These are phyloP conservation scores for Aspergillus cavernicola DNA, from an alignment of 495 filamentous ascomycete genomes.

Conservation along the genomic window DNA sequence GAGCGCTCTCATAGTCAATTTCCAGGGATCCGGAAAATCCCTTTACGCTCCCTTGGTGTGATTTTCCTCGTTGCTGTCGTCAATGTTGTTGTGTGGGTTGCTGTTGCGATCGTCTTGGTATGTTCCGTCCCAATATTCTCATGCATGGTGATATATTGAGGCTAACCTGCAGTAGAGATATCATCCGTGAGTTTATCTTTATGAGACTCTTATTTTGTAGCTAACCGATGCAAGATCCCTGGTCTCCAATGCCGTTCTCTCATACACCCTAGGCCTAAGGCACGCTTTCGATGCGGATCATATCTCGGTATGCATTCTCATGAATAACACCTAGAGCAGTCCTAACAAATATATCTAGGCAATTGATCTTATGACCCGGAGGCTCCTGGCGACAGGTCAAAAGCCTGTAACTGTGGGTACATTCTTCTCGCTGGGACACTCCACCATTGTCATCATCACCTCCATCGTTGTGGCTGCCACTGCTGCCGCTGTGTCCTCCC, in stretches of 20 bases:
- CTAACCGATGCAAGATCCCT: no score
- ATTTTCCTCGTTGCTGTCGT: slow-evolving; percentile 60
- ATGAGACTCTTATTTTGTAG: background rate
- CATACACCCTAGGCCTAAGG: slow-evolving; percentile 85
- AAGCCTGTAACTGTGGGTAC: slow-evolving; percentile 89
- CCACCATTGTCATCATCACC: slow-evolving; percentile 87
- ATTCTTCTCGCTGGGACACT: slow-evolving; percentile 94
- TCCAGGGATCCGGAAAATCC: slow-evolving; percentile 54
- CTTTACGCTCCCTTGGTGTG: slow-evolving; percentile 61
- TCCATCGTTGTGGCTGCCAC: slow-evolving; percentile 90
- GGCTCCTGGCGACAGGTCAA: slow-evolving; percentile 83
- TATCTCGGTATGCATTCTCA: slow-evolving; percentile 59
- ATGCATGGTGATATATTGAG: background rate
- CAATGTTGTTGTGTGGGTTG: slow-evolving; percentile 72
- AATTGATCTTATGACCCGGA: slow-evolving; percentile 92
- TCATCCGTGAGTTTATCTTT: slow-evolving; percentile 29
- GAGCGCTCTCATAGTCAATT: slow-evolving; percentile 43
- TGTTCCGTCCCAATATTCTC: background rate
- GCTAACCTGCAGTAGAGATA: slow-evolving; percentile 28
- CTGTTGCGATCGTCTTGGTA: slow-evolving; percentile 65
- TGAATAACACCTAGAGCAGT: no score
- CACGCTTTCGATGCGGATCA: slow-evolving; percentile 97
- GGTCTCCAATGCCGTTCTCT: slow-evolving; percentile 73
- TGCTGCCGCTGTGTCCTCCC: slow-evolving; percentile 69
- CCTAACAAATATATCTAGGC: slow-evolving; percentile 46